phyloP scores from a whole-genome alignment of 2,329 filamentous ascomycete species.

The Didymella pomorum region DNA sequence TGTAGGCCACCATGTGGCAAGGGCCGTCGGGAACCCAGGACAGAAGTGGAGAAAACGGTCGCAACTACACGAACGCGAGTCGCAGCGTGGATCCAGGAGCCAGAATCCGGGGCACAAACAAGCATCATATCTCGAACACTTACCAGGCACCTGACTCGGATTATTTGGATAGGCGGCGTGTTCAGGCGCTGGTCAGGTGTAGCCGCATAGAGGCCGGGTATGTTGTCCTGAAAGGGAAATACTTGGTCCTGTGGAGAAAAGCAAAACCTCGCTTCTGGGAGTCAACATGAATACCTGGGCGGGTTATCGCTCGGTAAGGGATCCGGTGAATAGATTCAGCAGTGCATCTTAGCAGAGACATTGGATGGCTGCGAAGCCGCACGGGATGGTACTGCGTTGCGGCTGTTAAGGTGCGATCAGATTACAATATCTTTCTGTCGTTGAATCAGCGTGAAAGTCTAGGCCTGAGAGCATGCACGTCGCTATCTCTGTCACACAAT shows the following conservation, averaged over 20 bases:
- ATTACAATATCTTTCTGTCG: not conserved
- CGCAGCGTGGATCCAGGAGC: not conserved
- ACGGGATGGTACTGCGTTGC: not conserved
- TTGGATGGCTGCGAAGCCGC: not conserved
- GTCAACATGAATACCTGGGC: not conserved
- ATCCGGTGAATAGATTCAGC: slow-evolving; percentile 1
- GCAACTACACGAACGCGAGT: not conserved
- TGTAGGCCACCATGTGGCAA: slow-evolving; percentile 12
- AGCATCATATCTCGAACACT: slow-evolving; percentile 6
- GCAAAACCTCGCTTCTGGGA: not conserved
- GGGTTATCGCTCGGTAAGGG: slow-evolving; percentile 1
- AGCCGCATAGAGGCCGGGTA: slow-evolving; percentile 3
- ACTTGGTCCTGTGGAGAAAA: slow-evolving; percentile 8
- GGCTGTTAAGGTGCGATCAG: not conserved
- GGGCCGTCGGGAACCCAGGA: slow-evolving; percentile 12
- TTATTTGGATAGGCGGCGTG: not conserved
- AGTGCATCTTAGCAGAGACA: not conserved
- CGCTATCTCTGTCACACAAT: not conserved
- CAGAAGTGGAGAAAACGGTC: slow-evolving; percentile 24
- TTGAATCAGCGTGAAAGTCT: not conserved
- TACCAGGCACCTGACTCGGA: not conserved
- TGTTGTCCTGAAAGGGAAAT: slow-evolving; percentile 20
- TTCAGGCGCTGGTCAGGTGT: not conserved
- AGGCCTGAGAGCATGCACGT: not conserved
- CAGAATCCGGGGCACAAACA: slow-evolving; percentile 5